Evolutionary conservation across 1,284 basidiomycete species (phyloP).

Genomic region (Boletus calvinii): DNA sequence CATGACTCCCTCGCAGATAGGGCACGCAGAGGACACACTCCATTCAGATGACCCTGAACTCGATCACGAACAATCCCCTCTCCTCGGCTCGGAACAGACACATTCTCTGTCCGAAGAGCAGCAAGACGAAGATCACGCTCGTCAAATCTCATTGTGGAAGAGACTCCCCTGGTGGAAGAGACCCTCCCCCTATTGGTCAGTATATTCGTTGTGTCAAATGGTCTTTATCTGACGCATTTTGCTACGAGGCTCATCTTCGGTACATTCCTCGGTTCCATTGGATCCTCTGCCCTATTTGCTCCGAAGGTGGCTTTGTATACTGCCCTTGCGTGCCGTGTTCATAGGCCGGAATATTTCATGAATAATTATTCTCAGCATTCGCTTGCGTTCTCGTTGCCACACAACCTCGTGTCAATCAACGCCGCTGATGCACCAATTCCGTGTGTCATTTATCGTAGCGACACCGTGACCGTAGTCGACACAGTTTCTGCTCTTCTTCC

Average conservation of each 20-base stretch:
- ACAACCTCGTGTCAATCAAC: not conserved
- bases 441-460: not conserved
- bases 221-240: not conserved
- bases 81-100: conserved; percentile 29
- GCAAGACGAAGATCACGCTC: conserved; percentile 27
- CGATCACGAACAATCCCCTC: conserved; percentile 38
- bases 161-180: conserved; percentile 64
- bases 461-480: not conserved
- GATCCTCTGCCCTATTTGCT: conserved; percentile 54
- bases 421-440: not conserved
- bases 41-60: conserved; percentile 40
- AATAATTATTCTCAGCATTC: conserved; percentile 1
- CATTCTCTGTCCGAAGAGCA: conserved; percentile 21
- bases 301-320: conserved; percentile 68
- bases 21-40: conserved; percentile 17
- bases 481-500: not conserved
- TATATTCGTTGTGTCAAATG: not conserved
- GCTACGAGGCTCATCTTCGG: conserved; percentile 53
- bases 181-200: conserved; percentile 69
- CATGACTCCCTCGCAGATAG: conserved; percentile 11
- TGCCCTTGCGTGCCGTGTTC: conserved; percentile 50
- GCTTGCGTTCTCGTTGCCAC: not conserved
- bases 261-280: conserved; percentile 53
- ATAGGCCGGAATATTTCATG: conserved; percentile 49
- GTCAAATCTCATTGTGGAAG: conserved; percentile 30